Conservation (phyloP, 2,329 filamentous ascomycete species). For the Colletotrichum zoysiae region DNA sequence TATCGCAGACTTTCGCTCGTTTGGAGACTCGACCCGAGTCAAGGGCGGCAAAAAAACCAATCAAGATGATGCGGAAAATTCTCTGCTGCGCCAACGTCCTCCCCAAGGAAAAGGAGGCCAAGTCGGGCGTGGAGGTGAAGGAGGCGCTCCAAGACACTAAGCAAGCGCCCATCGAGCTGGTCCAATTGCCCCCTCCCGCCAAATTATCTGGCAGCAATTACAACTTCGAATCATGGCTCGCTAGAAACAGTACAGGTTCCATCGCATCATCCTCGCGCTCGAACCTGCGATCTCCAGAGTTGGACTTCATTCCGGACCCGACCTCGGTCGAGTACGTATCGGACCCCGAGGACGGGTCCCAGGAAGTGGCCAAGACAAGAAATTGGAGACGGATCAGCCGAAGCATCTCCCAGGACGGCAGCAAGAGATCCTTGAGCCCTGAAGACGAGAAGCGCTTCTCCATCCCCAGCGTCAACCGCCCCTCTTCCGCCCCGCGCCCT, state of each 20-base stretch:
- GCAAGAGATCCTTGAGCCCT: conserved; percentile 46
- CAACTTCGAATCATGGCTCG: conserved; percentile 21
- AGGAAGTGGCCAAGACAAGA: conserved; percentile 29
- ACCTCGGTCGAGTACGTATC: conserved; percentile 31
- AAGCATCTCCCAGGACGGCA: conserved; percentile 59
- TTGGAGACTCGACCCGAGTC: conserved; percentile 26
- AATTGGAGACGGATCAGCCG: conserved; percentile 15
- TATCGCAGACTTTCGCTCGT: conserved; percentile 35
- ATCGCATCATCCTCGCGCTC: conserved; percentile 26
- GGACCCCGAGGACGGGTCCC: conserved; percentile 27
- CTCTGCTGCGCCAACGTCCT: conserved; percentile 20
- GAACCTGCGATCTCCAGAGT: conserved; percentile 25
- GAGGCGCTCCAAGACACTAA: neutral
- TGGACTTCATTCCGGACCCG: conserved; percentile 26
- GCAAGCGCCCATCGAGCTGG: conserved; percentile 2
- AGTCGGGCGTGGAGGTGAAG: conserved; percentile 3
- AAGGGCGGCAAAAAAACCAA: neutral
- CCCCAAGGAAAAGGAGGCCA: neutral
- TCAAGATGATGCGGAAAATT: conserved; percentile 16
- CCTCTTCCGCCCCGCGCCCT: neutral
- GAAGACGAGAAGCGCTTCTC: conserved; percentile 16
- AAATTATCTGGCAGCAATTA: conserved; percentile 28
- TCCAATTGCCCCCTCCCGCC: conserved; percentile 25
- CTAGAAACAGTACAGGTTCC: conserved; percentile 20
- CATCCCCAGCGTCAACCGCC: neutral